phyloP scores from a whole-genome alignment of 2,329 filamentous ascomycete species.

The Colletotrichum nymphaeae region DNA sequence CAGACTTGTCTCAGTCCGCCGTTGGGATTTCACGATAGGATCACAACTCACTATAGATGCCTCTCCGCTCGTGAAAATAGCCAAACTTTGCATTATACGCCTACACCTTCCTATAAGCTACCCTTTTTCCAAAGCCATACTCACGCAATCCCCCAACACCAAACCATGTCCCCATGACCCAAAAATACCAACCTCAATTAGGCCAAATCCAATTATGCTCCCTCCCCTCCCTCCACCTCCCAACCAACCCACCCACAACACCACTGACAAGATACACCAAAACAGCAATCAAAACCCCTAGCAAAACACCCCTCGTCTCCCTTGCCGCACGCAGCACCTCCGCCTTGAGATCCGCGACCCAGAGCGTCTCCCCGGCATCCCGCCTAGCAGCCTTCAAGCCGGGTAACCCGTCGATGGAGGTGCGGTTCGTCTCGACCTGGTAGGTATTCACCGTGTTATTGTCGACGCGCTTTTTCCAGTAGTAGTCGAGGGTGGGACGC shows the following conservation, averaged over 20 bases:
- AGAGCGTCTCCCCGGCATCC: slow-evolving; percentile 59
- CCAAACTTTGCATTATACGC: too few relatives aligned
- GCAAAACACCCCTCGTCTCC: slow-evolving; percentile 31
- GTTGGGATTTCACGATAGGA: too few relatives aligned
- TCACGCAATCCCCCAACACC: too few relatives aligned
- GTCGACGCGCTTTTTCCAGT: slow-evolving; percentile 59
- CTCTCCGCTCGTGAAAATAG: too few relatives aligned
- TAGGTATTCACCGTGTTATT: slow-evolving; percentile 65
- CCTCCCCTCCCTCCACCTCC: not conserved
- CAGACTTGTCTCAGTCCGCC: too few relatives aligned
- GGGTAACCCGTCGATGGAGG: slow-evolving; percentile 69
- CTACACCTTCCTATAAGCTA: too few relatives aligned
- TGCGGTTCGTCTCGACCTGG: slow-evolving; percentile 64
- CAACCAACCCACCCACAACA: not conserved
- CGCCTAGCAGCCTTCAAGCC: slow-evolving; percentile 65
- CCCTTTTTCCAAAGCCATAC: too few relatives aligned
- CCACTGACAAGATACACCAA: slow-evolving; percentile 14
- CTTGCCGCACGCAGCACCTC: slow-evolving; percentile 2
- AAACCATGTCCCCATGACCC: not conserved
- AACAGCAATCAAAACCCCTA: slow-evolving; percentile 38
- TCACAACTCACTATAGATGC: too few relatives aligned
- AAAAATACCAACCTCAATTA: not conserved
- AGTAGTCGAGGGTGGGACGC: slow-evolving; percentile 66
- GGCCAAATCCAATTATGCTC: not conserved
- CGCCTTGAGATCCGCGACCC: slow-evolving; percentile 50